phyloP scores from a whole-genome alignment of 805 yeast genomes.

The Hanseniaspora clermontiae region DNA sequence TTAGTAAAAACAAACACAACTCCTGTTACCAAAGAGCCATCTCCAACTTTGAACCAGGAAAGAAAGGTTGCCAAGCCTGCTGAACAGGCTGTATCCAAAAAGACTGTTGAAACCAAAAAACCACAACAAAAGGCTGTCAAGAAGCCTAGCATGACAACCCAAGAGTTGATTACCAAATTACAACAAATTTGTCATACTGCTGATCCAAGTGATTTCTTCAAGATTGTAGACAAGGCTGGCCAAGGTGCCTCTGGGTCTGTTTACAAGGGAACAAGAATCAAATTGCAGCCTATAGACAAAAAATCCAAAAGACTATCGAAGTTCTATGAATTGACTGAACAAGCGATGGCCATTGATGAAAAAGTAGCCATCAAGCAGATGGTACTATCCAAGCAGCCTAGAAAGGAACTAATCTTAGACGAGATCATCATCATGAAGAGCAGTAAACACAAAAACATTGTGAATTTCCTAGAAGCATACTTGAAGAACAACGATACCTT shows the following conservation, averaged over 20 bases:
- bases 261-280: conserved; percentile 61
- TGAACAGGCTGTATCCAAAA: not conserved
- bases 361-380: conserved; percentile 94
- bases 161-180: conserved; percentile 71
- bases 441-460: conserved; percentile 86
- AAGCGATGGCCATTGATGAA: conserved; percentile 32
- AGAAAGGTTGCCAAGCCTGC: not conserved
- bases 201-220: conserved; percentile 77
- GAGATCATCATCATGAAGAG: conserved; percentile 96
- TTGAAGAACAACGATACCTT: conserved; percentile 65
- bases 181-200: conserved; percentile 67
- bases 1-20: conserved; percentile 17
- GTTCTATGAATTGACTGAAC: conserved; percentile 18
- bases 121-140: conserved; percentile 26
- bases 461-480: conserved; percentile 85
- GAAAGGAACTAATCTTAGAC: conserved; percentile 88
- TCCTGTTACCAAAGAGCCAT: conserved; percentile 19
- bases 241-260: conserved; percentile 98
- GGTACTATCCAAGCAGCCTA: conserved; percentile 80
- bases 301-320: conserved; percentile 14
- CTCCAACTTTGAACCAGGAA: not conserved
- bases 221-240: conserved; percentile 74
- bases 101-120: conserved; percentile 11
- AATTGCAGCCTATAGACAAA: conserved; percentile 25
- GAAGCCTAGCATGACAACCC: conserved; percentile 64